Evolutionary conservation across 2,329 filamentous ascomycete species (phyloP), one percentile per base, ranked within the genome.

Genomic region (Neodidymelliopsis sp.): DNA sequence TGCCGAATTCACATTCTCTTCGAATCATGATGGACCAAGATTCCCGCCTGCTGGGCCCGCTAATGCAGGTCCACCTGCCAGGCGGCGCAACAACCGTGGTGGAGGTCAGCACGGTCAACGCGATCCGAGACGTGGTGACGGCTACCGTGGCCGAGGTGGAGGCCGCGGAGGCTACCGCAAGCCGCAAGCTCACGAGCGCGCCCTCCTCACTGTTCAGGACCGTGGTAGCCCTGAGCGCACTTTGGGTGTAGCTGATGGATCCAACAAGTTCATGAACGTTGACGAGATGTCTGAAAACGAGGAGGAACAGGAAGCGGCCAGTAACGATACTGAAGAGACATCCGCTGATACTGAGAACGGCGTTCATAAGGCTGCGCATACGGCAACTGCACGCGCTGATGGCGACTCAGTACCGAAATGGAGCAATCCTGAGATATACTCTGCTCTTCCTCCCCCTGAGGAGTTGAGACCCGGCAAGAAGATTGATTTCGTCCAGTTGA

Each of bases 351-450:
- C 45, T 15, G 56, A 65, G 15, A 57, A 59, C 4, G 62, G 48
- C 29, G 55, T 50, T 35, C 51, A 62, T 38, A 72, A 73, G 53
- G 46, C 52, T 24, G 57, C 64, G 39, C 59, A 59, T 12, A 51
- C 55, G 12, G 43, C 57, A 18, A 49, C 36, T 40, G 50, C 27
- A 22, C 62, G 60, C 28, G 54, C 60, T 39, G 69, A 70, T 41
- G 65, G 67, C 51, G 53, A 73, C 31, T 69, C 66, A 6, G 68
- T 70, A 4, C 91, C 91, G 3, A 91, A 89, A 71, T 97, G 93
- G 93, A 96, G 91, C 4, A 97, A 97, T 62, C 92, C 93, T 3
- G 93, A 97, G 69, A 91, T 92, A 0, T 97, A 97, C 73, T 96
- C 90, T 5, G 89, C 85, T 2, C 78, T 96, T 8, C 93, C 93